These are phyloP conservation scores for Colletotrichum filicis DNA, from an alignment of 2,329 filamentous ascomycete genomes.

Conservation along the genomic window DNA sequence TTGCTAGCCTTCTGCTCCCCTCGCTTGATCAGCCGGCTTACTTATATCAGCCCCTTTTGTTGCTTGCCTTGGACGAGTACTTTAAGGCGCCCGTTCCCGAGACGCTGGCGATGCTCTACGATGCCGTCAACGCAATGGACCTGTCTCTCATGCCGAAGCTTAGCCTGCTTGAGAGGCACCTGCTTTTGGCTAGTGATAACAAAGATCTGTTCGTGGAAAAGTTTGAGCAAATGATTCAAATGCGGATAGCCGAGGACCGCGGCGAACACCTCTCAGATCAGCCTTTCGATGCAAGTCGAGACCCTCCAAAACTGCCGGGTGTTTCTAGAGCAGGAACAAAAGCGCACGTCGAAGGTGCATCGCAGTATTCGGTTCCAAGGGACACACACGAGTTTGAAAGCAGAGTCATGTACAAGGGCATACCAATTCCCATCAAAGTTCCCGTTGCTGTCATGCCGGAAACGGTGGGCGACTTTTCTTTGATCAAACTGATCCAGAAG, in stretches of 20 bases:
- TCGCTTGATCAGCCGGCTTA: neutral
- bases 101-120: slow-evolving; percentile 87
- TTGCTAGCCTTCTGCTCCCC: neutral
- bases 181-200: slow-evolving; percentile 90
- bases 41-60: slow-evolving; percentile 77
- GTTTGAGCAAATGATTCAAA: slow-evolving; percentile 93
- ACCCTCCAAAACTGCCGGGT: slow-evolving; percentile 56
- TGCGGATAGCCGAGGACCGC: slow-evolving; percentile 76
- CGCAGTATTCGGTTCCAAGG: slow-evolving; percentile 81
- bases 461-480: slow-evolving; percentile 96
- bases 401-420: slow-evolving; percentile 93
- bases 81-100: slow-evolving; percentile 91
- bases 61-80: slow-evolving; percentile 95
- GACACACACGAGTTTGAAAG: slow-evolving; percentile 99
- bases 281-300: slow-evolving; percentile 58
- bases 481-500: slow-evolving; percentile 96
- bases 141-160: slow-evolving; percentile 91
- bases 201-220: slow-evolving; percentile 98
- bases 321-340: slow-evolving; percentile 72
- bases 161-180: slow-evolving; percentile 83
- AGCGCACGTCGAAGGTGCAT: slow-evolving; percentile 66
- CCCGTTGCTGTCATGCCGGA: slow-evolving; percentile 94
- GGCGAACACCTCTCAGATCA: slow-evolving; percentile 54
- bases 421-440: slow-evolving; percentile 96
- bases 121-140: slow-evolving; percentile 97